Conservation (phyloP, 2,329 filamentous ascomycete genomes). For the Ceratocystis diversiconidia region DNA sequence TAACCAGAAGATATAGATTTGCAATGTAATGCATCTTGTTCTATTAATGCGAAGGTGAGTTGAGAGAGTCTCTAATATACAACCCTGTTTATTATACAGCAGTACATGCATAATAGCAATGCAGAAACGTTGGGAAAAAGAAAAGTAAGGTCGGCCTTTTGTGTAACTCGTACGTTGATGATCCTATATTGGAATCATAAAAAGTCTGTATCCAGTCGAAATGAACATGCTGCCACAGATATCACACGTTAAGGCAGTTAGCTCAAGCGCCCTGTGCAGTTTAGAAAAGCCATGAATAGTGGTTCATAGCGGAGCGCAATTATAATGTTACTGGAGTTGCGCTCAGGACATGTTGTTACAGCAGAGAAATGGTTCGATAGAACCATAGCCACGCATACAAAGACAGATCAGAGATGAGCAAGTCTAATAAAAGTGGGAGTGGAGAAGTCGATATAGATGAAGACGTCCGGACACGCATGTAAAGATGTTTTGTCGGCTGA, state of each 20-base stretch:
- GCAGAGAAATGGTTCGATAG: background rate
- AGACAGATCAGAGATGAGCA: background rate
- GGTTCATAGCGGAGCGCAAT: background rate
- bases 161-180: background rate
- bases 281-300: background rate
- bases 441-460: constrained; percentile 1
- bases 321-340: background rate
- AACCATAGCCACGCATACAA: background rate
- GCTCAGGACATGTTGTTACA: background rate
- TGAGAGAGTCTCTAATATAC: background rate
- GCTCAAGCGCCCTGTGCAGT: constrained; percentile 1
- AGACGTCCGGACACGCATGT: background rate
- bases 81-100: background rate
- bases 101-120: background rate
- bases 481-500: background rate
- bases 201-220: background rate
- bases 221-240: background rate
- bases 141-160: background rate
- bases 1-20: constrained; percentile 35
- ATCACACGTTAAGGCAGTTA: background rate
- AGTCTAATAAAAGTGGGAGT: background rate
- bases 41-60: background rate
- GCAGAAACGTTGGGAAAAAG: background rate
- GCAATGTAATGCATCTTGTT: background rate
- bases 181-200: background rate